phyloP scores from a whole-genome alignment of 169 alveolate species.

The Ichthyophthirius multifiliis region DNA sequence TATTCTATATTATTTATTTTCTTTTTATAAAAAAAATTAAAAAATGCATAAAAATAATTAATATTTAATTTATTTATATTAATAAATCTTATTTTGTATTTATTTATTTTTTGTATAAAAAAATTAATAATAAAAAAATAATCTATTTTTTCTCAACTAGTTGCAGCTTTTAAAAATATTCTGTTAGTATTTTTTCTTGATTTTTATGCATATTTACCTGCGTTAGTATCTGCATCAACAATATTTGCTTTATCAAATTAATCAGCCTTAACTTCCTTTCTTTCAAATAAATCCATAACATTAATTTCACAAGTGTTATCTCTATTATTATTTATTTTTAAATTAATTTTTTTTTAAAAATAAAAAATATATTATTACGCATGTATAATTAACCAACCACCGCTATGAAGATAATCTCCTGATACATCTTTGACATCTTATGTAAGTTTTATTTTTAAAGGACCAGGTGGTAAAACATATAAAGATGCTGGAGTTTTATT shows the following conservation, averaged over 20 bases:
- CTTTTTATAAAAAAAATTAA: too few species aligned
- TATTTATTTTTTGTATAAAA: too few species aligned
- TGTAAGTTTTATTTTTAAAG: slow-evolving; percentile 32
- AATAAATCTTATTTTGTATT: too few species aligned
- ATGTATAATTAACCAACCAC: slow-evolving; percentile 40
- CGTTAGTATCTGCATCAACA: slow-evolving; percentile 32
- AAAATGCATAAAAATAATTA: too few species aligned
- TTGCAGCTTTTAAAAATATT: slow-evolving; percentile 29
- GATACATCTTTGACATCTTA: slow-evolving; percentile 35
- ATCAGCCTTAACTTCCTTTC: slow-evolving; percentile 37
- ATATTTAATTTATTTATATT: too few species aligned
- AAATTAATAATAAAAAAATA: too few species aligned
- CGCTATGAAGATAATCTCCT: slow-evolving; percentile 39
- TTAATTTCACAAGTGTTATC: slow-evolving; percentile 41
- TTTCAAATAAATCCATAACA: slow-evolving; percentile 30
- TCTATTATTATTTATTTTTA: neutral
- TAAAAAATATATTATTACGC: neutral
- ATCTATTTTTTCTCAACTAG: too few species aligned
- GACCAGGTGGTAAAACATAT: slow-evolving; percentile 45
- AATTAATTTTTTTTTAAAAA: neutral
- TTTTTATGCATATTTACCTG: slow-evolving; percentile 38
- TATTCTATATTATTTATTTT: too few species aligned
- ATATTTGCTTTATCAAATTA: slow-evolving; percentile 35
- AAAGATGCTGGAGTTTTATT: slow-evolving; percentile 45
- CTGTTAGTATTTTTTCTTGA: slow-evolving; percentile 24